These are phyloP conservation scores for Trypanosoma melophagium DNA, from an alignment of 208 protist genomes.

Conservation along the genomic window DNA sequence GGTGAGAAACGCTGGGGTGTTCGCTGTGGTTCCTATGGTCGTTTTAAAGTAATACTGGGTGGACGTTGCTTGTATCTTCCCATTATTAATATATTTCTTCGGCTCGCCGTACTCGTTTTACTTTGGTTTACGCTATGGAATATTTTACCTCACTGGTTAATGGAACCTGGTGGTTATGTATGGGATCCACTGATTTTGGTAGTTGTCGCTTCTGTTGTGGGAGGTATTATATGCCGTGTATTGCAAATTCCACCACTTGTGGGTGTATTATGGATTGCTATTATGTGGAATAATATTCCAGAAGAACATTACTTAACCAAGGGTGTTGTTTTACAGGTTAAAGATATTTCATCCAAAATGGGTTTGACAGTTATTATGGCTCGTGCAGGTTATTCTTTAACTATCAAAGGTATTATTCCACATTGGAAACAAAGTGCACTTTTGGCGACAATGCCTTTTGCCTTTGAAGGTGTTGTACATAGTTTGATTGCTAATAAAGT, in stretches of 20 bases:
- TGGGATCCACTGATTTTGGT: constrained; percentile 71
- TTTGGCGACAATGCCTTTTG: constrained; percentile 65
- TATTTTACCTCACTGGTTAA: constrained; percentile 54
- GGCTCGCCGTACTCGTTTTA: constrained; percentile 53
- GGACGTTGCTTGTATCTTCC: constrained; percentile 54
- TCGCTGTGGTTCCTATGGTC: constrained; percentile 40
- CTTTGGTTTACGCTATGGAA: constrained; percentile 73
- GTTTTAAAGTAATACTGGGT: constrained; percentile 47
- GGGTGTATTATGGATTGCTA: constrained; percentile 75
- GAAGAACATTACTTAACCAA: constrained; percentile 55
- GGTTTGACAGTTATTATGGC: constrained; percentile 76
- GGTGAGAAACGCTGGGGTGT: constrained; percentile 46
- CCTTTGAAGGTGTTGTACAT: constrained; percentile 58
- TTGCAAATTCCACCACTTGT: constrained; percentile 78
- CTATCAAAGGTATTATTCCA: constrained; percentile 55
- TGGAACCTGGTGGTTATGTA: constrained; percentile 71
- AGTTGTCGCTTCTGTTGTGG: constrained; percentile 59
- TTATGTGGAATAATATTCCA: constrained; percentile 85
- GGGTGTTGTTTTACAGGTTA: constrained; percentile 53
- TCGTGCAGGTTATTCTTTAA: constrained; percentile 72
- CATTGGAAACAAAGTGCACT: constrained; percentile 76
- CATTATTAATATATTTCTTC: constrained; percentile 64
- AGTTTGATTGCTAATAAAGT: constrained; percentile 71
- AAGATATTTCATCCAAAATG: constrained; percentile 59
- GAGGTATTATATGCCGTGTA: constrained; percentile 68